Conservation (phyloP, 495 filamentous ascomycete species). For the Stereocaulon alpinum region DNA sequence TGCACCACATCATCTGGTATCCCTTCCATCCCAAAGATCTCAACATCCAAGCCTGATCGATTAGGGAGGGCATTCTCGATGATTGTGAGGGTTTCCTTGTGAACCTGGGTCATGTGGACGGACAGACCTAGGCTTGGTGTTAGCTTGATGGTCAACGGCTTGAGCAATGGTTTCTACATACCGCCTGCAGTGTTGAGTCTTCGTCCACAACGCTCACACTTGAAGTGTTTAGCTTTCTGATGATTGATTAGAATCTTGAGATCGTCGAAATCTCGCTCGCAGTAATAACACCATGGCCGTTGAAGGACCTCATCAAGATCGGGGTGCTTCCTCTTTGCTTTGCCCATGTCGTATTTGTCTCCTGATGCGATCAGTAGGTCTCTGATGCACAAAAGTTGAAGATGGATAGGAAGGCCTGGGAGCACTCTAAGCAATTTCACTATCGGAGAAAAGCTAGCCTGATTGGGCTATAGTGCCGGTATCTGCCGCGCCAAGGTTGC, state of each 20-base stretch:
- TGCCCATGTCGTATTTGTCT: slow-evolving; percentile 48
- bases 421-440: too few relatives aligned
- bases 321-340: slow-evolving; percentile 76
- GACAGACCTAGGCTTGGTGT: slow-evolving; percentile 55
- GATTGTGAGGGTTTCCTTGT: slow-evolving; percentile 76
- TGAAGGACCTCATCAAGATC: slow-evolving; percentile 76
- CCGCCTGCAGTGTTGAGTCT: slow-evolving; percentile 92
- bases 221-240: slow-evolving; percentile 98
- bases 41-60: slow-evolving; percentile 71
- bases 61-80: slow-evolving; percentile 89
- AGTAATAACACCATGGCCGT: slow-evolving; percentile 97
- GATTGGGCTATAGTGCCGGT: too few relatives aligned
- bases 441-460: too few relatives aligned
- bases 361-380: not conserved
- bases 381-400: too few relatives aligned
- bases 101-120: slow-evolving; percentile 96
- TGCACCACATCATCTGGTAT: slow-evolving; percentile 77
- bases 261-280: slow-evolving; percentile 96
- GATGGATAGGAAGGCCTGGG: too few relatives aligned
- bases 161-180: slow-evolving; percentile 30
- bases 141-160: not conserved
- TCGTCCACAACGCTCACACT: slow-evolving; percentile 80
- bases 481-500: too few relatives aligned
- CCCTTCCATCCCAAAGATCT: slow-evolving; percentile 98
- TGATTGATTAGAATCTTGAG: slow-evolving; percentile 90